Conservation (phyloP, 2,329 filamentous ascomycete species). For the Metarhizium album region DNA sequence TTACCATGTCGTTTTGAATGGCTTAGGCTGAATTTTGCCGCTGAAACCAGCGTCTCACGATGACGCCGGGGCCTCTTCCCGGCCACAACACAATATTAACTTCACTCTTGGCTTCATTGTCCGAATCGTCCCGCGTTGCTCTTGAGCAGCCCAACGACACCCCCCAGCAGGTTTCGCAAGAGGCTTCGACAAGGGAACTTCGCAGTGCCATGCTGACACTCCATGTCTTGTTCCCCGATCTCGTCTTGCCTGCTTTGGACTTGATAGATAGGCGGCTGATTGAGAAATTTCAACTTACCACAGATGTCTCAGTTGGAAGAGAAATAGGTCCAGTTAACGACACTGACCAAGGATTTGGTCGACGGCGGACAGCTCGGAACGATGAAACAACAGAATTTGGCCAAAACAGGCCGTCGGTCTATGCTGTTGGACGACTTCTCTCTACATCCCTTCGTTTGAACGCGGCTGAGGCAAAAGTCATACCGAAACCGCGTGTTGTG, state of each 20-base stretch:
- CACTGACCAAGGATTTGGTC: background rate
- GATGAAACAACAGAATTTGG: background rate
- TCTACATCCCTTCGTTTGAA: constrained; percentile 17
- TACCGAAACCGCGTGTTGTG: constrained; percentile 51
- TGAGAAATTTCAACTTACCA: background rate
- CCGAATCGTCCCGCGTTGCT: background rate
- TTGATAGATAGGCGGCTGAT: constrained; percentile 72
- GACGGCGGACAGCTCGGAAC: background rate
- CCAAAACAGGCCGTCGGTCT: constrained; percentile 25
- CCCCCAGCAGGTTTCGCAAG: background rate
- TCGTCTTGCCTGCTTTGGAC: constrained; percentile 77
- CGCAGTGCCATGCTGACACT: constrained; percentile 61
- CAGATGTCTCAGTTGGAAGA: background rate
- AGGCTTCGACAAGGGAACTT: constrained; percentile 14
- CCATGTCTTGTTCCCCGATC: constrained; percentile 73
- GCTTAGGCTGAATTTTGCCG: too few species aligned
- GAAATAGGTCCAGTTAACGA: background rate
- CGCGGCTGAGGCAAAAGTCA: constrained; percentile 8
- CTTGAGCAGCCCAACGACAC: background rate
- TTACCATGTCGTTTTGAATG: background rate
- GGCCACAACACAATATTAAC: background rate
- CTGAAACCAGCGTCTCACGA: background rate
- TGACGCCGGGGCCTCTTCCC: background rate
- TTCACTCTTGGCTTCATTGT: constrained; percentile 2
- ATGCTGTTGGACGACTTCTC: constrained; percentile 54